Evolutionary conservation across 805 yeast genomes (phyloP), one percentile per base, ranked within the genome.

Genomic region (Saccharomycopsis guyanensis): DNA sequence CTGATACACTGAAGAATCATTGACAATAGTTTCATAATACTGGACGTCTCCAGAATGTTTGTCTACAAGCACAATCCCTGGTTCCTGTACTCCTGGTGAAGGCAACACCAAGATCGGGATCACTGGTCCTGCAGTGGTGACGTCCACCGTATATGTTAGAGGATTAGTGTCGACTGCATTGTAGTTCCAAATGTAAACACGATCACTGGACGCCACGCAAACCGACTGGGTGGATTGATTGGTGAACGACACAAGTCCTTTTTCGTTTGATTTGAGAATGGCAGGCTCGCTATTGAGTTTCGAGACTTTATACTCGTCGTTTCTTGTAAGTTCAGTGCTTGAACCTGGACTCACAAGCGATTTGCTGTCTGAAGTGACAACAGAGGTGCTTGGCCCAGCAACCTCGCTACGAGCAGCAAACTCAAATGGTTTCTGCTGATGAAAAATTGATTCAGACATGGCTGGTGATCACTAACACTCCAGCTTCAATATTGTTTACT

Each of bases 11-110:
- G 86, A 76, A 0, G 87, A 79, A 0, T 87, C 84, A 49, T 75
- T 75, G 52, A 76, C 81, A 10, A 86, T 77, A 45, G 86, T 76
- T 57, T 86, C 95, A 66, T 82, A 83, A 61, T 80, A 88, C 22
- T 73, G 71, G 40, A 84, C 62, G 16, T 61, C 57, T 0, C 96
- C 95, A 0, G 76, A 55, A 16, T 68, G 59, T 0, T 80, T 67
- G 56, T 81, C 76, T 18, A 86, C 69, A 4, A 82, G 73, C 4
- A 83, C 78, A 34, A 87, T 63, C 7, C 96, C 96, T 0, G 94
- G 91, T 43, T 70, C 71, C 2, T 59, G 50, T 19, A 64, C 57
- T 2, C 80, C 78, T 3, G 75, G 72, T 4, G 76, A 62, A 3
- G 91, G 80, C 8, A 70, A 58, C 1, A 85, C 76, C 32, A 85